Conservation (phyloP, 345 rosid species). For the Lepidium aucheri region DNA sequence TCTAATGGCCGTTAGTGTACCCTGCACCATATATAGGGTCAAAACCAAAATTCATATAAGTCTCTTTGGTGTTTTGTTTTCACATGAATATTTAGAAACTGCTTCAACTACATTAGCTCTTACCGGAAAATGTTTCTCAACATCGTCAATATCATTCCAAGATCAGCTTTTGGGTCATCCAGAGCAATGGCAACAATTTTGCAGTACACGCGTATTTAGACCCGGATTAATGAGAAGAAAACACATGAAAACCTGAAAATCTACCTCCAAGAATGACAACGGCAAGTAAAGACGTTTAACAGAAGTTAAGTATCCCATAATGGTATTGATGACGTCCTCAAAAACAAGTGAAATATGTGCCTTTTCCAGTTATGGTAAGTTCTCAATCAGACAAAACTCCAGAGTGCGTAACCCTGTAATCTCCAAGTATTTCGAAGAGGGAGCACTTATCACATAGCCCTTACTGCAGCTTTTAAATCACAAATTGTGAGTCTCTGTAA, state of each 20-base stretch:
- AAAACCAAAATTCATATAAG: background rate
- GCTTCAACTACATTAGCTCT: slow-evolving; percentile 14
- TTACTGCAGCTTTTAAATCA: too few relatives aligned
- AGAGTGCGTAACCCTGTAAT: too few relatives aligned
- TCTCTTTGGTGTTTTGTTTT: too few relatives aligned
- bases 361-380: too few relatives aligned
- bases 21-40: slow-evolving; percentile 38
- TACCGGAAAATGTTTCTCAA: slow-evolving; percentile 91
- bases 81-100: too few relatives aligned
- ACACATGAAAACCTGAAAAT: background rate
- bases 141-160: slow-evolving; percentile 80
- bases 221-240: too few relatives aligned
- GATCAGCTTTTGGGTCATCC: slow-evolving; percentile 93
- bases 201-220: too few relatives aligned
- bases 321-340: background rate
- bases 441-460: background rate
- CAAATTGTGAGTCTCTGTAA: background rate
- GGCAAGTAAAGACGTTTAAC: slow-evolving; percentile 5
- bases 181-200: slow-evolving; percentile 86
- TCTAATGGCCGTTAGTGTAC: slow-evolving; percentile 77
- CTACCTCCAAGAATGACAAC: too few relatives aligned
- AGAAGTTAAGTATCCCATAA: background rate
- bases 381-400: too few relatives aligned
- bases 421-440: background rate
- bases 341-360: too few relatives aligned